Conservation (phyloP, 139 green algal species). For the Parachlorella kessleri region DNA sequence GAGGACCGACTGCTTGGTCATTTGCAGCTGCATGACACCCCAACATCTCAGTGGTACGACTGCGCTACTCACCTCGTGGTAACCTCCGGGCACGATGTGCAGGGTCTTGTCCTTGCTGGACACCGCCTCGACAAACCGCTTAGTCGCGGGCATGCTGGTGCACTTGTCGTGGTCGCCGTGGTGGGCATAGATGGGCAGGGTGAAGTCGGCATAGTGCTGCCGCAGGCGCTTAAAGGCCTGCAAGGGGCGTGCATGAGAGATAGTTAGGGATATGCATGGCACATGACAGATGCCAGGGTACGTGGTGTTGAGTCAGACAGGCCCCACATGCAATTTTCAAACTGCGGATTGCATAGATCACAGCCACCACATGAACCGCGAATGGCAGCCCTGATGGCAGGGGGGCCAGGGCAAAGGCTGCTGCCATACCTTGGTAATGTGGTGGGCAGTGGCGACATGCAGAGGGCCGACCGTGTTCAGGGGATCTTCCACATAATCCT, state of each 20-base stretch:
- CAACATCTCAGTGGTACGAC: too few relatives aligned
- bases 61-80: slow-evolving; percentile 48
- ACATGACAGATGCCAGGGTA: too few relatives aligned
- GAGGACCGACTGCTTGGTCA: too few relatives aligned
- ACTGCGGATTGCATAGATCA: too few relatives aligned
- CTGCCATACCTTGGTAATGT: neutral
- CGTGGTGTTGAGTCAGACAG: too few relatives aligned
- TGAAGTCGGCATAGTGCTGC: slow-evolving; percentile 16
- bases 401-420: too few relatives aligned
- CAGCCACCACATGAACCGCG: too few relatives aligned
- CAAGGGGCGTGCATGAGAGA: too few relatives aligned
- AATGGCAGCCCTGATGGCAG: too few relatives aligned
- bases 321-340: too few relatives aligned
- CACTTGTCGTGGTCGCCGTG: slow-evolving; percentile 51
- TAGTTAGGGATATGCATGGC: too few relatives aligned
- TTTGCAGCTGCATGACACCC: too few relatives aligned
- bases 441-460: neutral
- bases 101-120: slow-evolving; percentile 15
- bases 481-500: slow-evolving; percentile 42
- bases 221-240: slow-evolving; percentile 37
- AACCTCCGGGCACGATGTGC: slow-evolving; percentile 36
- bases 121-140: slow-evolving; percentile 17
- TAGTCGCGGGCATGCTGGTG: slow-evolving; percentile 19
- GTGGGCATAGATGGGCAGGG: slow-evolving; percentile 47
- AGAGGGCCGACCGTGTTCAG: slow-evolving; percentile 37